Percentiles rank a stretch among this genome's conserved stretches.
phyloP scores from a whole-genome alignment of 2,329 filamentous ascomycete genomes.

The Malbranchea zuffiana region DNA sequence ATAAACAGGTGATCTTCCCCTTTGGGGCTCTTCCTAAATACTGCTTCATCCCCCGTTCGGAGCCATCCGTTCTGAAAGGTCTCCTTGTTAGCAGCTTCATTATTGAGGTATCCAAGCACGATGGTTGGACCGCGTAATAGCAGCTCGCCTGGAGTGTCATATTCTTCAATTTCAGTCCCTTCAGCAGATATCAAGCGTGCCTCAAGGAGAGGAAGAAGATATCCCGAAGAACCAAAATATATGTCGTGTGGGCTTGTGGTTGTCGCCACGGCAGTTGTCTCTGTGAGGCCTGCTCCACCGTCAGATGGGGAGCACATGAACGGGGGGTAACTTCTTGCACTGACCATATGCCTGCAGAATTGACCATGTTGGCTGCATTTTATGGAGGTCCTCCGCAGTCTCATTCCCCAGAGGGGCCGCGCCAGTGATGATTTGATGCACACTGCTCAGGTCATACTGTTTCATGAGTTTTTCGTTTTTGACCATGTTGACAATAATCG shows the following conservation, averaged over 20 bases:
- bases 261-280: conserved; percentile 53
- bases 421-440: conserved; percentile 54
- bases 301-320: neutral
- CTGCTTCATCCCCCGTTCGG: conserved; percentile 19
- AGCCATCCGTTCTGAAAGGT: conserved; percentile 45
- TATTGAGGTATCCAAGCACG: conserved; percentile 68
- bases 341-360: conserved; percentile 54
- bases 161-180: conserved; percentile 53
- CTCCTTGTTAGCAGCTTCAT: conserved; percentile 62
- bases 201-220: conserved; percentile 49
- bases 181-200: conserved; percentile 54
- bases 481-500: conserved; percentile 59
- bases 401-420: conserved; percentile 62
- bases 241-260: conserved; percentile 47
- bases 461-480: conserved; percentile 47
- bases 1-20: conserved; percentile 29
- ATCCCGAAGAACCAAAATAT: conserved; percentile 56
- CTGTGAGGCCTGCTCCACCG: conserved; percentile 46
- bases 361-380: conserved; percentile 50
- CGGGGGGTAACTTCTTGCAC: neutral
- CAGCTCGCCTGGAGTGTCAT: conserved; percentile 63
- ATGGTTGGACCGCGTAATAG: conserved; percentile 61
- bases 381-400: conserved; percentile 49
- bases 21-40: conserved; percentile 13
- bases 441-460: conserved; percentile 57